phyloP scores from a whole-genome alignment of 169 alveolate genomes.

The Cystoisospora suis region DNA sequence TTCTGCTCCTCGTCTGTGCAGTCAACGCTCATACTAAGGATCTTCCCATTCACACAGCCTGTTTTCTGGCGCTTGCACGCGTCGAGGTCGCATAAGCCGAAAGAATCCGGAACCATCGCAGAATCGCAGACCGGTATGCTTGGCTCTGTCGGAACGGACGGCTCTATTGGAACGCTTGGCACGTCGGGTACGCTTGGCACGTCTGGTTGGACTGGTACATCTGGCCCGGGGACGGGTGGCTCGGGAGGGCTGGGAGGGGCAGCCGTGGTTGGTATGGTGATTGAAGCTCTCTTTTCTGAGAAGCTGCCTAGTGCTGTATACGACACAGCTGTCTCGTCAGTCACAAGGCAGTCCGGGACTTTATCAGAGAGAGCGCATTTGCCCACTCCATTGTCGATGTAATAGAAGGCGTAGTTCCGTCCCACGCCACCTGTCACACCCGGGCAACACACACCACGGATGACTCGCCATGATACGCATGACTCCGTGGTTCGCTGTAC shows the following conservation, averaged over 20 bases:
- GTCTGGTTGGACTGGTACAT: no score
- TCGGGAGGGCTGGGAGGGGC: no score
- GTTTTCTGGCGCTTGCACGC: slow-evolving; percentile 11
- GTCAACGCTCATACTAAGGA: neutral
- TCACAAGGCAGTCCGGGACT: neutral
- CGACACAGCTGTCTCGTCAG: neutral
- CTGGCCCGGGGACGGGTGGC: no score
- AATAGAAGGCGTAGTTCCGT: slow-evolving; percentile 2
- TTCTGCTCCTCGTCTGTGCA: neutral
- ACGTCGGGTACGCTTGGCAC: no score
- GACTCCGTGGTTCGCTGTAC: no score
- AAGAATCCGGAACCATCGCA: neutral
- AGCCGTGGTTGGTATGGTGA: no score
- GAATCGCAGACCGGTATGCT: neutral
- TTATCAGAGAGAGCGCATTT: neutral
- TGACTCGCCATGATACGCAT: no score
- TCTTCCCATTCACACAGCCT: neutral
- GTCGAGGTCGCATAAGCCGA: neutral
- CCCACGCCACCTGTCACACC: slow-evolving; percentile 31
- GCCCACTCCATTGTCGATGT: neutral
- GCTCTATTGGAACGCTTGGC: no score
- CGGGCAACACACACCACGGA: no score
- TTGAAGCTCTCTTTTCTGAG: neutral
- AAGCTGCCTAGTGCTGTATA: slow-evolving; percentile 14
- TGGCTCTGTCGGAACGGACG: no score